These are phyloP conservation scores for Cladophialophora immunda DNA, from an alignment of 2,329 filamentous ascomycete genomes.

Conservation along the genomic window DNA sequence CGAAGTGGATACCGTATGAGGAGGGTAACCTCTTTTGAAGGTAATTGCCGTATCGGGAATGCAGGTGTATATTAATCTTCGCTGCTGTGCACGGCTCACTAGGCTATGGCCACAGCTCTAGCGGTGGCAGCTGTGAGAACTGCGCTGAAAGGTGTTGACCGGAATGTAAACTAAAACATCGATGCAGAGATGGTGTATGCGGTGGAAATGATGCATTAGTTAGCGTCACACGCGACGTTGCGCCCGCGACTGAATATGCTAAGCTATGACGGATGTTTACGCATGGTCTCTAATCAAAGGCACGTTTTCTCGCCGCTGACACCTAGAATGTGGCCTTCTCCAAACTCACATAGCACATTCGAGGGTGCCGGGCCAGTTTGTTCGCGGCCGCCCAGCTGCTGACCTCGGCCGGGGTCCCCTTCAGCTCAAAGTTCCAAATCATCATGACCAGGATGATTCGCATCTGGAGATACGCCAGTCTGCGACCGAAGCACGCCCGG, in stretches of 20 bases:
- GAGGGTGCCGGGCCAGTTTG: slow-evolving; percentile 9
- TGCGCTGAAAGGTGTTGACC: too few relatives aligned
- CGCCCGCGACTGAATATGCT: not conserved
- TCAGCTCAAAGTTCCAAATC: slow-evolving; percentile 52
- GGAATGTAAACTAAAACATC: too few relatives aligned
- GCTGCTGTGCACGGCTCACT: too few relatives aligned
- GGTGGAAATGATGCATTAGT: too few relatives aligned
- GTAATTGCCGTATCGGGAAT: too few relatives aligned
- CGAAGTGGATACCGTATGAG: too few relatives aligned
- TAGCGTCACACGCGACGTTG: too few relatives aligned
- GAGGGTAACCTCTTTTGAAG: too few relatives aligned
- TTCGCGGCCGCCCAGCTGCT: slow-evolving; percentile 15
- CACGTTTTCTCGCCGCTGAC: not conserved
- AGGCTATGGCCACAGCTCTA: too few relatives aligned
- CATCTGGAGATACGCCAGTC: slow-evolving; percentile 50
- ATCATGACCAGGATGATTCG: slow-evolving; percentile 49
- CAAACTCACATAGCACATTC: slow-evolving; percentile 27
- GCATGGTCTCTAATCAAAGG: not conserved
- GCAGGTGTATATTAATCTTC: too few relatives aligned
- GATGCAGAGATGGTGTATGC: too few relatives aligned
- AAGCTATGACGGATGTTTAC: not conserved
- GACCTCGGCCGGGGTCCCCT: slow-evolving; percentile 40
- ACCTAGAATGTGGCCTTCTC: slow-evolving; percentile 9
- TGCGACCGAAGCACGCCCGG: slow-evolving; percentile 51
- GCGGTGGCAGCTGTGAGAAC: too few relatives aligned